phyloP scores from a whole-genome alignment of 371 early-diverging fungal species.

The Mucor plumbeus region DNA sequence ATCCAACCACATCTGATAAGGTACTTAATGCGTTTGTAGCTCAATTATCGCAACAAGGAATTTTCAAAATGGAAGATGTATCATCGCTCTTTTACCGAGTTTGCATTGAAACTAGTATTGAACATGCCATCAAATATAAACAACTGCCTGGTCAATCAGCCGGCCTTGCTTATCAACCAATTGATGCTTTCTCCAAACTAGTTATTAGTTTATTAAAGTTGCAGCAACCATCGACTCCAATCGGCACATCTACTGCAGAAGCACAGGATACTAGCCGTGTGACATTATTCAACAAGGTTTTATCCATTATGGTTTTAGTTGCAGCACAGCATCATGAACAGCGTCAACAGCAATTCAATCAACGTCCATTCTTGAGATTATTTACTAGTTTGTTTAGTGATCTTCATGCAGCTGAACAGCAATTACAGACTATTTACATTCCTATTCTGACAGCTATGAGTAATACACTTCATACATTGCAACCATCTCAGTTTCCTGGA shows the following conservation, averaged over 20 bases:
- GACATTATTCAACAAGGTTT: slow-evolving; percentile 72
- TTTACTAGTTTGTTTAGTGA: slow-evolving; percentile 87
- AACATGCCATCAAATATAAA: slow-evolving; percentile 72
- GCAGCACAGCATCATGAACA: slow-evolving; percentile 86
- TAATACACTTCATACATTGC: slow-evolving; percentile 84
- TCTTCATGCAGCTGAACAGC: slow-evolving; percentile 73
- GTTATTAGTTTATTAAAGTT: slow-evolving; percentile 72
- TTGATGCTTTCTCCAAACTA: slow-evolving; percentile 86
- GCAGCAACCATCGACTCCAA: slow-evolving; percentile 39
- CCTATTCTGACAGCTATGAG: slow-evolving; percentile 75
- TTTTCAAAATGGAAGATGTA: slow-evolving; percentile 76
- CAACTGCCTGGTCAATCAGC: slow-evolving; percentile 52
- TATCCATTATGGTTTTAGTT: slow-evolving; percentile 85
- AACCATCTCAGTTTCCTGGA: slow-evolving; percentile 91
- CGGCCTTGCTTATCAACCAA: slow-evolving; percentile 69
- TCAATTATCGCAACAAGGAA: slow-evolving; percentile 80
- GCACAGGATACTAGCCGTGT: slow-evolving; percentile 49
- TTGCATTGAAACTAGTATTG: slow-evolving; percentile 83
- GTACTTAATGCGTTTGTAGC: slow-evolving; percentile 64
- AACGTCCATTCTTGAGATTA: slow-evolving; percentile 91
- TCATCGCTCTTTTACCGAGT: slow-evolving; percentile 88
- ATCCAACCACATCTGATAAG: slow-evolving; percentile 81
- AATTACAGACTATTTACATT: slow-evolving; percentile 72
- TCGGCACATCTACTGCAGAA: slow-evolving; percentile 13
- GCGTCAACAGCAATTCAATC: slow-evolving; percentile 82